Evolutionary conservation across 768 basidiomycete species (phyloP).

Genomic region (Tricholoma terreum): DNA sequence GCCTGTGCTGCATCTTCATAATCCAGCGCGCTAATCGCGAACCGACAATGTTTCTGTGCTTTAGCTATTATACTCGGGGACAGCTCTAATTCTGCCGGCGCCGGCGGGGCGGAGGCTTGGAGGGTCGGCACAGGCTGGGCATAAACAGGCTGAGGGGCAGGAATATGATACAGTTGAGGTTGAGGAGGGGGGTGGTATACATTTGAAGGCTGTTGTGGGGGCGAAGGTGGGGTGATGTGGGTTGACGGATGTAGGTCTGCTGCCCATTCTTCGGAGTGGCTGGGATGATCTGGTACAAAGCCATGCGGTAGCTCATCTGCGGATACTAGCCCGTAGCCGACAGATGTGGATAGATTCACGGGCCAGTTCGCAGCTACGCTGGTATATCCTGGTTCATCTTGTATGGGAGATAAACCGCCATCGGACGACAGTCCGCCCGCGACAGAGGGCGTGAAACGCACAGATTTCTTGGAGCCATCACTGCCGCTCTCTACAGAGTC

Average conservation of each 20-base stretch:
- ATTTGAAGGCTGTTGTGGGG: slow-evolving; percentile 1
- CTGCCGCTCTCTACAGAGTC: slow-evolving; percentile 19
- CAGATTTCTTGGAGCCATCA: slow-evolving; percentile 38
- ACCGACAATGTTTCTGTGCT: slow-evolving; percentile 88
- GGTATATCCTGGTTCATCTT: slow-evolving; percentile 11
- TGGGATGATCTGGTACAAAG: slow-evolving; percentile 13
- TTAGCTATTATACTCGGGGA: slow-evolving; percentile 66
- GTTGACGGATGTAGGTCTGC: not conserved
- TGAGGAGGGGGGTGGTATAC: slow-evolving; percentile 2
- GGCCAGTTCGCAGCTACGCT: slow-evolving; percentile 1
- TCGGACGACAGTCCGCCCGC: slow-evolving; percentile 27
- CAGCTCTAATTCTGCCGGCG: slow-evolving; percentile 40
- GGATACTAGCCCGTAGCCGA: not conserved
- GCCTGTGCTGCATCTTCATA: slow-evolving; percentile 93
- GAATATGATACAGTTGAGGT: not conserved
- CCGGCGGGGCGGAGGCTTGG: slow-evolving; percentile 9
- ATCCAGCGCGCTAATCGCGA: slow-evolving; percentile 92
- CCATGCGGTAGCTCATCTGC: slow-evolving; percentile 15
- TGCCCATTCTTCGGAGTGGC: slow-evolving; percentile 5
- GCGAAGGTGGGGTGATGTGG: not conserved
- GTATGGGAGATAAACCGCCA: slow-evolving; percentile 17
- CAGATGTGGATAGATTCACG: not conserved
- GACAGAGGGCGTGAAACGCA: slow-evolving; percentile 49
- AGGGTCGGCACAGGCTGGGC: slow-evolving; percentile 9
- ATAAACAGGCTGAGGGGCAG: slow-evolving; percentile 10